Percentiles rank a stretch among this genome's conserved stretches.
Conservation (phyloP, 768 basidiomycete species). For the Amanita phalloides region DNA sequence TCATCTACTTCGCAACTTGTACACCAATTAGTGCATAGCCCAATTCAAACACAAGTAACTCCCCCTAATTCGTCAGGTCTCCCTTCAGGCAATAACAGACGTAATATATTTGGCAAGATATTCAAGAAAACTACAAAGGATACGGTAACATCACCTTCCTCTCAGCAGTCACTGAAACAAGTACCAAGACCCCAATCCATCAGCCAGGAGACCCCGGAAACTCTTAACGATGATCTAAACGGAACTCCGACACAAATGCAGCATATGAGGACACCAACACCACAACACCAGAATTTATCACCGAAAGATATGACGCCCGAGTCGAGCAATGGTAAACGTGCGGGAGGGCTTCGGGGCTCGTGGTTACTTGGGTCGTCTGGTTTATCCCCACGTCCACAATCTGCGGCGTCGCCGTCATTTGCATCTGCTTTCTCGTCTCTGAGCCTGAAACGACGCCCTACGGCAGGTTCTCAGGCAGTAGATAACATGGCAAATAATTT, state of each 20-base stretch:
- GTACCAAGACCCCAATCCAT: neutral
- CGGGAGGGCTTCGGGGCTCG: neutral
- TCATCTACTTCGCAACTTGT: slow-evolving; percentile 9
- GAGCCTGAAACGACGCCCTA: neutral
- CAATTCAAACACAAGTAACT: neutral
- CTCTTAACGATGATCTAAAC: neutral
- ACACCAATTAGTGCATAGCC: neutral
- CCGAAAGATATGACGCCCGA: neutral
- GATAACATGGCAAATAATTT: neutral
- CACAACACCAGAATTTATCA: neutral
- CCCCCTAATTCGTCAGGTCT: slow-evolving; percentile 9
- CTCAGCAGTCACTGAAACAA: neutral
- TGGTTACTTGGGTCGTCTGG: slow-evolving; percentile 2
- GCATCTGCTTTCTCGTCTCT: slow-evolving; percentile 1
- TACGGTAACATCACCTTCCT: slow-evolving; percentile 16
- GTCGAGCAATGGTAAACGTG: neutral
- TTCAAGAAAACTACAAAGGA: slow-evolving; percentile 44
- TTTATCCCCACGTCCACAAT: neutral
- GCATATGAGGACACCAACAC: neutral
- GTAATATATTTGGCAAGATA: slow-evolving; percentile 60
- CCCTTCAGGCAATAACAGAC: slow-evolving; percentile 17
- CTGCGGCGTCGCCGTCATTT: neutral
- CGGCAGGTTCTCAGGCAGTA: neutral
- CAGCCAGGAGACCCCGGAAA: slow-evolving; percentile 2
- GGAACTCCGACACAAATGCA: slow-evolving; percentile 6